A percentile compares a stretch with the other conserved stretches of the same genome.
phyloP scores from a whole-genome alignment of 2,329 filamentous ascomycete genomes.

The Basipetospora chlamydospora region DNA sequence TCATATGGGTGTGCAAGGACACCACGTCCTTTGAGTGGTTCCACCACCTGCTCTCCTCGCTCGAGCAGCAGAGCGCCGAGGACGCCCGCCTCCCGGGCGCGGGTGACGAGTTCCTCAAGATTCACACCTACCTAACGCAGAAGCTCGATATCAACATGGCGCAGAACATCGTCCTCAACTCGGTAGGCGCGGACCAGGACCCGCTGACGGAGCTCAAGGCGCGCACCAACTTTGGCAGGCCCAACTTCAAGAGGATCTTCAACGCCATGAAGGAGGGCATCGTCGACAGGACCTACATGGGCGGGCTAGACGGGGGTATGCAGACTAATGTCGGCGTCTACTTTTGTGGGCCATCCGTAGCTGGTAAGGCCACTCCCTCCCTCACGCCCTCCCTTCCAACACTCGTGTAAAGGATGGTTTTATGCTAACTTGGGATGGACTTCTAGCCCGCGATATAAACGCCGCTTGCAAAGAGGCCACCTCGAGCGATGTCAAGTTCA shows the following conservation, averaged over 20 bases:
- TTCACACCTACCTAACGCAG: conserved; percentile 83
- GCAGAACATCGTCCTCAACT: conserved; percentile 82
- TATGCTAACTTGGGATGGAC: conserved; percentile 23
- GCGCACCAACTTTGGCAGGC: conserved; percentile 78
- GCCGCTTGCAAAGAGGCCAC: conserved; percentile 65
- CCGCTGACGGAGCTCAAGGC: conserved; percentile 70
- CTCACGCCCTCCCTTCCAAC: background rate
- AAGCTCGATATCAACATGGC: conserved; percentile 69
- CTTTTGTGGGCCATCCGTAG: conserved; percentile 9
- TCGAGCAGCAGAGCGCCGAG: conserved; percentile 59
- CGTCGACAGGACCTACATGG: conserved; percentile 60
- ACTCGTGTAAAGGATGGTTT: background rate
- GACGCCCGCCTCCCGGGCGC: conserved; percentile 42
- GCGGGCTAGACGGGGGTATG: conserved; percentile 52
- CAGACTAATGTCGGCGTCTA: conserved; percentile 39
- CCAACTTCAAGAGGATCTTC: conserved; percentile 65
- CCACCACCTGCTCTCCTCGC: conserved; percentile 66
- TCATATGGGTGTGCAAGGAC: conserved; percentile 87
- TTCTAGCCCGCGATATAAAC: conserved; percentile 59
- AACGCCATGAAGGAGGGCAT: conserved; percentile 67
- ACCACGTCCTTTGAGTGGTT: conserved; percentile 89
- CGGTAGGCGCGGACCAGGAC: conserved; percentile 66
- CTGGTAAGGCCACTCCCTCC: conserved; percentile 14
- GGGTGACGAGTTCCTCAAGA: conserved; percentile 66
- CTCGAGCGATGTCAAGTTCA: conserved; percentile 71